These are phyloP conservation scores for Neobulgaria alba DNA, from an alignment of 2,329 filamentous ascomycete species.

Conservation along the genomic window DNA sequence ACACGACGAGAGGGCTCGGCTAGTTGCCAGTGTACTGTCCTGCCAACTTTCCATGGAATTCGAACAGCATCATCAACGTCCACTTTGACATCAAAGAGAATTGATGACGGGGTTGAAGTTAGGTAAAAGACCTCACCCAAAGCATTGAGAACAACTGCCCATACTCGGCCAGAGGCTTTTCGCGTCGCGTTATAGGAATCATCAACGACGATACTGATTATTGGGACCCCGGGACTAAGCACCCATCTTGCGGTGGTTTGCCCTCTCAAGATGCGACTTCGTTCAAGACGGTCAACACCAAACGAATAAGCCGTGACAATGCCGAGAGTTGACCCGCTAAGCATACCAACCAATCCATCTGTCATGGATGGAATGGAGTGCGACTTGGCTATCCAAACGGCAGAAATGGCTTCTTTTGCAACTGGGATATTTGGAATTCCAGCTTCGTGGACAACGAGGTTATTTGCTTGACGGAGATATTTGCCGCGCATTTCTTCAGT, in stretches of 20 bases:
- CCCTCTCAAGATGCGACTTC: slow-evolving; percentile 57
- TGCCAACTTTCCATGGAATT: slow-evolving; percentile 71
- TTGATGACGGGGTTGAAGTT: slow-evolving; percentile 55
- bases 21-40: slow-evolving; percentile 72
- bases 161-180: slow-evolving; percentile 62
- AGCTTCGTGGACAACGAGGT: slow-evolving; percentile 51
- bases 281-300: slow-evolving; percentile 45
- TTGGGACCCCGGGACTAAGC: slow-evolving; percentile 84
- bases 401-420: slow-evolving; percentile 62
- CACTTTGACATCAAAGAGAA: slow-evolving; percentile 36
- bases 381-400: slow-evolving; percentile 87
- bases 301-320: slow-evolving; percentile 76
- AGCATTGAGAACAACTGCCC: slow-evolving; percentile 91
- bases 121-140: slow-evolving; percentile 87
- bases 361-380: slow-evolving; percentile 61
- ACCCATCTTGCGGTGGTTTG: slow-evolving; percentile 85
- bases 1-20: slow-evolving; percentile 68
- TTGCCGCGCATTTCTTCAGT: slow-evolving; percentile 67
- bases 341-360: slow-evolving; percentile 69
- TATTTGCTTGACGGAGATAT: slow-evolving; percentile 57
- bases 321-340: slow-evolving; percentile 76
- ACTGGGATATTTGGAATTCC: slow-evolving; percentile 72
- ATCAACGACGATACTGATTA: slow-evolving; percentile 75
- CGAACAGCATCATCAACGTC: slow-evolving; percentile 49
- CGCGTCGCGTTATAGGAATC: slow-evolving; percentile 70